phyloP scores from a whole-genome alignment of 192 early-diverging fungal genomes.

The Polychytrium aggregatum region DNA sequence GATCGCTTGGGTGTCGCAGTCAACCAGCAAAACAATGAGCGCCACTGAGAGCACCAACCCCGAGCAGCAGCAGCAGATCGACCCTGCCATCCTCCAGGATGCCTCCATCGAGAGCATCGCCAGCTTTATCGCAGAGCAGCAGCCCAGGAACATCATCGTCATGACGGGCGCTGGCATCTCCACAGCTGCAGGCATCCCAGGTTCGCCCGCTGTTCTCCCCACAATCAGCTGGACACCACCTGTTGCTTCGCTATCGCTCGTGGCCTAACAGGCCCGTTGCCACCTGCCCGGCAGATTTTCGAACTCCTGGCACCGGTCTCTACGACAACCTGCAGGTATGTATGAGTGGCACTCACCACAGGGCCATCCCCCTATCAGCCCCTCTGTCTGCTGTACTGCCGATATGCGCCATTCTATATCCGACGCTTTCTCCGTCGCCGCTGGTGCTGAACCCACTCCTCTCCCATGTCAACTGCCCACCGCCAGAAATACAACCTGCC shows the following conservation, averaged over 20 bases:
- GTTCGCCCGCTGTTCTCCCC: constrained; percentile 49
- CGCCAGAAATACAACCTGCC: not conserved
- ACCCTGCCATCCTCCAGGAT: too few species aligned
- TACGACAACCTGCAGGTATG: constrained; percentile 64
- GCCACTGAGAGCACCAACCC: too few species aligned
- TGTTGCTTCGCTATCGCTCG: not conserved
- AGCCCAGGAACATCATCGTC: constrained; percentile 10
- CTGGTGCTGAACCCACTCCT: too few species aligned
- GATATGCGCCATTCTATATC: too few species aligned
- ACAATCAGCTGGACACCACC: not conserved
- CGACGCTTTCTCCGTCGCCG: too few species aligned
- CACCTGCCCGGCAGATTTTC: constrained; percentile 53
- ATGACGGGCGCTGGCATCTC: constrained; percentile 31
- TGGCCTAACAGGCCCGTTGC: constrained; percentile 7
- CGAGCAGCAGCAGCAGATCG: too few species aligned
- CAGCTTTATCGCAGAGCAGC: too few species aligned
- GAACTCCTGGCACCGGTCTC: constrained; percentile 71
- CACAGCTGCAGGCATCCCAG: constrained; percentile 65
- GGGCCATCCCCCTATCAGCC: too few species aligned
- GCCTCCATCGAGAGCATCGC: too few species aligned
- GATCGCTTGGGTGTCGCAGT: too few species aligned
- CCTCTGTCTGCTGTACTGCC: constrained; percentile 3
- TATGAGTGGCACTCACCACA: too few species aligned
- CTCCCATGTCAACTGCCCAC: not conserved
- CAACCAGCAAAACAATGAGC: too few species aligned